Conservation (phyloP, 2,329 filamentous ascomycete genomes). For the Chaetomium strumarium region DNA sequence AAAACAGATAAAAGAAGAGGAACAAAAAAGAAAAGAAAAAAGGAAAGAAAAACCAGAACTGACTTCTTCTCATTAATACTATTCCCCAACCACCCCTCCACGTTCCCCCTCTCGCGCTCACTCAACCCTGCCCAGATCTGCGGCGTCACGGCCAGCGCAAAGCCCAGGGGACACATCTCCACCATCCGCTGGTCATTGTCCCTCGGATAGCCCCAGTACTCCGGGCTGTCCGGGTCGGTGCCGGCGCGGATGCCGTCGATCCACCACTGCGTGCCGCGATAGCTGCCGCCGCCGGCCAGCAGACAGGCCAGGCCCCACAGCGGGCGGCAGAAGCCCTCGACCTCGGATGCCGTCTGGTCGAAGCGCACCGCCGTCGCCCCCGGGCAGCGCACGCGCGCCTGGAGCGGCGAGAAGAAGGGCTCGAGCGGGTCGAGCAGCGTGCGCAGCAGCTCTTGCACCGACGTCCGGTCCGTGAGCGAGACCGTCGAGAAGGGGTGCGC, state of each 20-base stretch:
- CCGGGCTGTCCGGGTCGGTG: constrained; percentile 61
- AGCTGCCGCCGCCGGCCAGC: constrained; percentile 61
- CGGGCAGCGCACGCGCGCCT: constrained; percentile 59
- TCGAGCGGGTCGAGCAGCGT: constrained; percentile 65
- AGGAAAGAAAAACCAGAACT: constrained; percentile 12
- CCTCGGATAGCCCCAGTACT: constrained; percentile 72
- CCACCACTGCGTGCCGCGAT: constrained; percentile 59
- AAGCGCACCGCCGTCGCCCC: constrained; percentile 70
- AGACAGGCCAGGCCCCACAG: constrained; percentile 70
- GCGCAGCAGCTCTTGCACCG: constrained; percentile 55
- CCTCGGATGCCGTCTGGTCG: constrained; percentile 69
- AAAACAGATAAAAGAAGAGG: too few relatives aligned
- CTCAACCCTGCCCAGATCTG: constrained; percentile 61
- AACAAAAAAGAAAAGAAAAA: too few relatives aligned
- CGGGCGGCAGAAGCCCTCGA: constrained; percentile 70
- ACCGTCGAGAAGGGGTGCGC: constrained; percentile 52
- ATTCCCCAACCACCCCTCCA: constrained; percentile 67
- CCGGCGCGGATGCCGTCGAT: constrained; percentile 64
- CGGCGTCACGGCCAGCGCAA: constrained; percentile 63
- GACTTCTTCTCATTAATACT: constrained; percentile 71
- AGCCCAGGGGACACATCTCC: constrained; percentile 76
- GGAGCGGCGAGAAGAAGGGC: constrained; percentile 63
- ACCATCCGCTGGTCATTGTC: constrained; percentile 81
- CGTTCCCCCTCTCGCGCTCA: constrained; percentile 55
- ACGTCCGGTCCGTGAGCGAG: constrained; percentile 44